Evolutionary conservation across 441 rosid genomes (phyloP), one percentile per base, ranked within the genome.

Genomic region (Manihot esculenta): DNA sequence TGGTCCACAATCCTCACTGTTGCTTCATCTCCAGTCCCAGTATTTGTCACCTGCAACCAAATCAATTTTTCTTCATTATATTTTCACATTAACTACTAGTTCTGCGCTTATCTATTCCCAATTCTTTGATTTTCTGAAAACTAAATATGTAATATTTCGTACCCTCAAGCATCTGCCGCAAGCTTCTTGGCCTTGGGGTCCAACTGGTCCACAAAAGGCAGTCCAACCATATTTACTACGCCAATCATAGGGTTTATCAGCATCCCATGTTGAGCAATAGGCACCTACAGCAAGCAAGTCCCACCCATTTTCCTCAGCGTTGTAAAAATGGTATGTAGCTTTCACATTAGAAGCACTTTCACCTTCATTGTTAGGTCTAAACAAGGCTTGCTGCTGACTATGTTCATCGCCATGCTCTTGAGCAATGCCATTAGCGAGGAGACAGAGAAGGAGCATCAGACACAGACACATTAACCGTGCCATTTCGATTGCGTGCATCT

Each of bases 1-100:
- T 82, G 88, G 66, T 85, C 96, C 10, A 85, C 90, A 62, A 84
- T 88, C 61, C 93, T 83, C 62, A 70, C 91, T 0, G 78, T 84
- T 35, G 58, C 73, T 55, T 61, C 74, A 42, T 84, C 80, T 76
- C 81, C 73, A 3, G 89, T 88, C 45, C 81, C 60, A 12, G 78
- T 71, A 64, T 84, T 86, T 20, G 77, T 86, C 74, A 88, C 89
- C 89, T 87, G 15, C 15, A 12, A 3, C 3, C 21, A 14, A 57
- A 10, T 23, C 20, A 51, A 20, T 3, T 17, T 27, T 17, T 38
- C 42, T 38, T 38, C 9, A 38, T 38, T 7, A 38, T 38, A 38
- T 30, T 30, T 30, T 1, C 4, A 30, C 33, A n/a, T 30, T 30
- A 30, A 30, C 33, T 30, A 30, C 33, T 30, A 30, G 33, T 30